Evolutionary conservation across 768 basidiomycete species (phyloP).

Genomic region (Hypholoma fasciculare): DNA sequence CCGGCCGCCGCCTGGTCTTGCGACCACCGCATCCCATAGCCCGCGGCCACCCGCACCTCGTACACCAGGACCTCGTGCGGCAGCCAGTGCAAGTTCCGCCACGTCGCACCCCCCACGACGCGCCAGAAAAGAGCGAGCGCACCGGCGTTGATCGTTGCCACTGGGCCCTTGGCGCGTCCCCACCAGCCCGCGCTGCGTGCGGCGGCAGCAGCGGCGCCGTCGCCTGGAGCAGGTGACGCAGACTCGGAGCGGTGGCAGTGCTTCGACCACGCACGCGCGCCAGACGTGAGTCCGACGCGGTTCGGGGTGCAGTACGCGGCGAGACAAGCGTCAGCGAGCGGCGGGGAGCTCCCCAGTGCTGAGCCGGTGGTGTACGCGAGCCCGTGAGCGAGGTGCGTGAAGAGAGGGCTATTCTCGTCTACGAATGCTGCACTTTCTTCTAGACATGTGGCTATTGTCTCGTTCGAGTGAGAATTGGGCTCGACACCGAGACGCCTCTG

Average conservation of each 20-base stretch:
- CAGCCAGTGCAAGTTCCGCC: slow-evolving; percentile 68
- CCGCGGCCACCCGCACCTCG: slow-evolving; percentile 56
- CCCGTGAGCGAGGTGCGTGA: slow-evolving; percentile 46
- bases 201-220: slow-evolving; percentile 2
- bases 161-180: not conserved
- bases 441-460: not conserved
- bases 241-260: slow-evolving; percentile 56
- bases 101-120: slow-evolving; percentile 51
- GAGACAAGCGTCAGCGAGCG: slow-evolving; percentile 48
- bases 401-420: slow-evolving; percentile 28
- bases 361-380: slow-evolving; percentile 63
- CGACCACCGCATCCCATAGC: slow-evolving; percentile 71
- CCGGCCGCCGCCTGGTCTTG: slow-evolving; percentile 32
- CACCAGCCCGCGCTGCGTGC: slow-evolving; percentile 27
- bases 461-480: not conserved
- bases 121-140: slow-evolving; percentile 52
- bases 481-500: not conserved
- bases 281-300: slow-evolving; percentile 50
- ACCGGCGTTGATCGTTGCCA: slow-evolving; percentile 50
- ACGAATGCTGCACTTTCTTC: slow-evolving; percentile 12
- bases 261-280: slow-evolving; percentile 68
- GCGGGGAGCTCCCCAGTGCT: slow-evolving; percentile 51
- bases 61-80: slow-evolving; percentile 64
- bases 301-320: slow-evolving; percentile 52
- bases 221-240: not conserved